Conservation (phyloP, 2,329 filamentous ascomycete species). For the Sclerotinia borealis region DNA sequence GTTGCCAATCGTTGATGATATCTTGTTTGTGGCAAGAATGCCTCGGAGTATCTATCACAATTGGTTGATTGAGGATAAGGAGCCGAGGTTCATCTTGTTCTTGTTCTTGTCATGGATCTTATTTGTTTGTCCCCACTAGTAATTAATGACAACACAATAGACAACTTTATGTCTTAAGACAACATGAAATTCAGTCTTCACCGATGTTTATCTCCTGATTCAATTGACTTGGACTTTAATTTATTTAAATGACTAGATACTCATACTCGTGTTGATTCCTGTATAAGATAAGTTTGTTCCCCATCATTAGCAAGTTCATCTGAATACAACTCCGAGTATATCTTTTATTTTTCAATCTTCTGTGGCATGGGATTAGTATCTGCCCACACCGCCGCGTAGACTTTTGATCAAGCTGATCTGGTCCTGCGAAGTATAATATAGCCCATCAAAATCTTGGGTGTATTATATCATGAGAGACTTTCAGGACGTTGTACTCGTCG, state of each 20-base stretch:
- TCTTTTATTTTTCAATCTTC: too few relatives aligned
- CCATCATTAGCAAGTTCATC: too few relatives aligned
- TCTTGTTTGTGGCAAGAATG: background rate
- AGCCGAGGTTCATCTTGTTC: constrained; percentile 8
- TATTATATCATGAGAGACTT: background rate
- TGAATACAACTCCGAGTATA: too few relatives aligned
- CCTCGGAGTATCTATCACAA: background rate
- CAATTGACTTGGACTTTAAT: too few relatives aligned
- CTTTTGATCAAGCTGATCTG: background rate
- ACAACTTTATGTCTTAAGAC: too few relatives aligned
- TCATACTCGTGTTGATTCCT: too few relatives aligned
- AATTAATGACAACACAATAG: constrained; percentile 2
- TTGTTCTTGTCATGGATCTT: background rate
- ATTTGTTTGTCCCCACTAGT: background rate
- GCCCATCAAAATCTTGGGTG: background rate
- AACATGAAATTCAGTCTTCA: too few relatives aligned
- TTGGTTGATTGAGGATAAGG: background rate
- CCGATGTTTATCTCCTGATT: too few relatives aligned
- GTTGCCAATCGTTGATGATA: background rate
- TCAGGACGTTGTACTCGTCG: background rate
- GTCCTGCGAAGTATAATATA: background rate
- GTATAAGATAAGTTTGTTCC: too few relatives aligned
- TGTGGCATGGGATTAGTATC: background rate
- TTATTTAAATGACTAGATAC: too few relatives aligned
- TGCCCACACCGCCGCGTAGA: background rate